Evolutionary conservation across 306 rosid species (phyloP).

Genomic region (Benincasa hispida): DNA sequence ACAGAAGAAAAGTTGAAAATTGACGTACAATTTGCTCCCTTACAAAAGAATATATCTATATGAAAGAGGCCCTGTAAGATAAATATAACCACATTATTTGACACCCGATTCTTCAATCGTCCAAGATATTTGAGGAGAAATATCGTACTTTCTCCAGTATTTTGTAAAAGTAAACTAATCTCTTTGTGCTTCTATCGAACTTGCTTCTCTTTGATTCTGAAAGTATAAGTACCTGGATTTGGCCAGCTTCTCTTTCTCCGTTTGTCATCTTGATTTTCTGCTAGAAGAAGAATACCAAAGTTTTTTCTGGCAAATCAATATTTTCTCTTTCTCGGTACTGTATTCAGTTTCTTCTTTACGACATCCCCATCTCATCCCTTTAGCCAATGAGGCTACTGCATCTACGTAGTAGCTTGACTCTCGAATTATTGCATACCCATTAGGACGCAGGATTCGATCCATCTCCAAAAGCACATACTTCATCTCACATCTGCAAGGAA

Average conservation of each 20-base stretch:
- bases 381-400: constrained; percentile 47
- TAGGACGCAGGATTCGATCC: constrained; percentile 83
- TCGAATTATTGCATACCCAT: constrained; percentile 56
- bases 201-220: constrained; percentile 23
- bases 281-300: constrained; percentile 76
- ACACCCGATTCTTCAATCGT: constrained; percentile 31
- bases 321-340: constrained; percentile 58
- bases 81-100: constrained; percentile 54
- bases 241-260: not conserved
- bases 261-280: constrained; percentile 35
- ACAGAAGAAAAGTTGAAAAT: constrained; percentile 1
- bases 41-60: constrained; percentile 48
- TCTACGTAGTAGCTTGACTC: constrained; percentile 74
- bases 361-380: constrained; percentile 77
- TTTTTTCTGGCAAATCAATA: constrained; percentile 82
- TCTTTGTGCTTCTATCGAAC: constrained; percentile 35
- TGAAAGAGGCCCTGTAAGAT: constrained; percentile 26
- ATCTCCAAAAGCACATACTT: constrained; percentile 79
- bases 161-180: constrained; percentile 30
- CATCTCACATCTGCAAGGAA: constrained; percentile 70
- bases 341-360: constrained; percentile 66
- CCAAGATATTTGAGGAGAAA: constrained; percentile 16
- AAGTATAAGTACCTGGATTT: constrained; percentile 1
- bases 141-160: not conserved
- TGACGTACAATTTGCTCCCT: constrained; percentile 30